These are phyloP conservation scores for Penicillium sp. DNA, from an alignment of 2,329 filamentous ascomycete genomes.

Conservation along the genomic window DNA sequence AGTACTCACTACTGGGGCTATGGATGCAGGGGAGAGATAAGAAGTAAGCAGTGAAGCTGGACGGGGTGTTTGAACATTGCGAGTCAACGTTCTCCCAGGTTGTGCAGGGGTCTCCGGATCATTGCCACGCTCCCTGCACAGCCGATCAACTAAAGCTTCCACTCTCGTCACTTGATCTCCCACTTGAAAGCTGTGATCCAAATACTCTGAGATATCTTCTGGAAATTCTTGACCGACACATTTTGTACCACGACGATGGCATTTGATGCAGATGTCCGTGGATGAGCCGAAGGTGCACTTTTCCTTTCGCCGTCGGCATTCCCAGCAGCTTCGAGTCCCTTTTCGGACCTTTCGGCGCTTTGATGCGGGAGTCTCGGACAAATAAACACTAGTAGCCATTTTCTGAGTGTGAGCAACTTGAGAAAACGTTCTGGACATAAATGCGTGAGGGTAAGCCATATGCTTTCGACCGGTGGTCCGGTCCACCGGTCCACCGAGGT, in stretches of 20 bases:
- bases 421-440: background rate
- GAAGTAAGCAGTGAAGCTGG: background rate
- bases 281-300: conserved; percentile 6
- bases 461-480: background rate
- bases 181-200: background rate
- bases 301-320: conserved; percentile 11
- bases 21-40: background rate
- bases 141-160: background rate
- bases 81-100: background rate
- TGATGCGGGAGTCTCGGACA: background rate
- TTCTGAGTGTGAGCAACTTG: background rate
- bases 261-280: conserved; percentile 15
- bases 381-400: background rate
- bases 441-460: background rate
- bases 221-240: conserved; percentile 55
- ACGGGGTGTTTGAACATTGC: background rate
- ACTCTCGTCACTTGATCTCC: background rate
- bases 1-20: background rate
- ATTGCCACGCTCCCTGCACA: background rate
- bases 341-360: conserved; percentile 14
- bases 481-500: background rate
- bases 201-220: conserved; percentile 28
- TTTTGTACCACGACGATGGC: conserved; percentile 14
- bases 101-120: background rate
- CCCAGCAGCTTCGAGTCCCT: conserved; percentile 10